Percentiles rank a stretch among this genome's conserved stretches.
Evolutionary conservation across 176 grass and related monocot genomes (phyloP).

Genomic region (Juncus effusus): DNA sequence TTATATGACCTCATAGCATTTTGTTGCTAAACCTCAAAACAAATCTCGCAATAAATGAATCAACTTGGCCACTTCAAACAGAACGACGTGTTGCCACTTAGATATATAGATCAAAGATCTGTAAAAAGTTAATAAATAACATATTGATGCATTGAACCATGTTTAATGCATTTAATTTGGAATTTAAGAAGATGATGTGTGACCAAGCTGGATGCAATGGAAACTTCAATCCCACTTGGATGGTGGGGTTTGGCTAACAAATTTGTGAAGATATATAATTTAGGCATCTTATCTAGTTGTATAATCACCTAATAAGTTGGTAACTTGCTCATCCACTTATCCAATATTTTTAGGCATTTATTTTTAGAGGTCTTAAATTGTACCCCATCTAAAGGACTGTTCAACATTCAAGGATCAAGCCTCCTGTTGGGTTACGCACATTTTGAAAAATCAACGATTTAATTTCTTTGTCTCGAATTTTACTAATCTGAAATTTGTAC

Average conservation of each 20-base stretch:
- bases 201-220: background rate
- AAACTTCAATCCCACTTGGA: constrained; percentile 16
- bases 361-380: background rate
- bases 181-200: background rate
- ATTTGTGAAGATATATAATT: constrained; percentile 7
- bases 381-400: background rate
- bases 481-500: background rate
- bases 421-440: background rate
- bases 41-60: too few relatives aligned
- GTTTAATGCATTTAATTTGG: too few relatives aligned
- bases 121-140: too few relatives aligned
- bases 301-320: constrained; percentile 16
- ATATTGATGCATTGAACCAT: too few relatives aligned
- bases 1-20: too few relatives aligned
- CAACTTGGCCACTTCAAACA: too few relatives aligned
- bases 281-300: constrained; percentile 13
- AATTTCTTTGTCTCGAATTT: background rate
- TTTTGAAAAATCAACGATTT: background rate
- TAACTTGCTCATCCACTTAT: constrained; percentile 20
- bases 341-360: constrained; percentile 14
- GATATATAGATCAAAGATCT: too few relatives aligned
- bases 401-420: background rate
- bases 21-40: too few relatives aligned
- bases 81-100: too few relatives aligned
- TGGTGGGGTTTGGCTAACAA: constrained; percentile 27